phyloP scores from a whole-genome alignment of 1,284 basidiomycete species.

The Omphalotus olearius region DNA sequence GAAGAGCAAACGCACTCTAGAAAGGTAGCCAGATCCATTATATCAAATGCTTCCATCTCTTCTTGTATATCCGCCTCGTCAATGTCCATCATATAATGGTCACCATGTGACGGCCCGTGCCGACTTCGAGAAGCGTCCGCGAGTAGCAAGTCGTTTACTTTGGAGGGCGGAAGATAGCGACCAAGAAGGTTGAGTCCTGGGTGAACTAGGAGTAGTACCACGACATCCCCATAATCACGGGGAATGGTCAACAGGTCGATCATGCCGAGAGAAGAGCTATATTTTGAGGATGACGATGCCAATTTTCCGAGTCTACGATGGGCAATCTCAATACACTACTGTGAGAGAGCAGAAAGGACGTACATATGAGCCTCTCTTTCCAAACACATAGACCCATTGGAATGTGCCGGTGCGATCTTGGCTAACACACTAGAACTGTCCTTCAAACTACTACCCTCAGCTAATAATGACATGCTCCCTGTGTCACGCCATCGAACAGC shows the following conservation, averaged over 20 bases:
- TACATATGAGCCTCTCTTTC: conserved; percentile 71
- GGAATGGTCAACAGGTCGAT: conserved; percentile 65
- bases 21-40: conserved; percentile 73
- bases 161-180: conserved; percentile 60
- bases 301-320: conserved; percentile 50
- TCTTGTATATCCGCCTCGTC: conserved; percentile 44
- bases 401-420: conserved; percentile 66
- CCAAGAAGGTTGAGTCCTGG: conserved; percentile 65
- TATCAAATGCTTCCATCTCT: conserved; percentile 56
- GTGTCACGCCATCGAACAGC: conserved; percentile 65
- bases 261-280: conserved; percentile 49
- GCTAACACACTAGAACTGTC: conserved; percentile 64
- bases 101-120: conserved; percentile 38
- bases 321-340: background rate
- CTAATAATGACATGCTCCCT: conserved; percentile 61
- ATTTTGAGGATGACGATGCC: conserved; percentile 43
- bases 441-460: conserved; percentile 65
- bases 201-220: conserved; percentile 60
- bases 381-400: conserved; percentile 65
- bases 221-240: conserved; percentile 56
- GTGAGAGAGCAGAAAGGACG: conserved; percentile 21
- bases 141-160: conserved; percentile 63
- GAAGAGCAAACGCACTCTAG: conserved; percentile 47
- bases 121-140: conserved; percentile 45
- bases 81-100: conserved; percentile 45